Percentiles rank a stretch among this genome's conserved stretches.
These are phyloP conservation scores for Caryopteris hybrid DNA, from an alignment of 305 asterid species.

Conservation along the genomic window DNA sequence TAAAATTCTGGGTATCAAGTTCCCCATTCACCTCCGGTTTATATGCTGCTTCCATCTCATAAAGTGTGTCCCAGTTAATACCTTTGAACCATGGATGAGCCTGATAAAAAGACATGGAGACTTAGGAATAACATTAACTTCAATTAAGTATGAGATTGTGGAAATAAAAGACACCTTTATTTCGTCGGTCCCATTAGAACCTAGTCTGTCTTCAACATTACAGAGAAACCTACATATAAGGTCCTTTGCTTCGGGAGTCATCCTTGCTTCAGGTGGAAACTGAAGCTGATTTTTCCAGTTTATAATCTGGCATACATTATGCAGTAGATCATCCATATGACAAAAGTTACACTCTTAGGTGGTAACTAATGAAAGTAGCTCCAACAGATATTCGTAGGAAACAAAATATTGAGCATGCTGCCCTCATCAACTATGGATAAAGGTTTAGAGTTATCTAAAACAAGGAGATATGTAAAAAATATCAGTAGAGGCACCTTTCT, in stretches of 20 bases:
- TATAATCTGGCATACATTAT: slow-evolving; percentile 49
- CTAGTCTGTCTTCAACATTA: slow-evolving; percentile 59
- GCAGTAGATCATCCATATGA: slow-evolving; percentile 1
- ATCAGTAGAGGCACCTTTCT: slow-evolving; percentile 49
- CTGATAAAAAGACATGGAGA: slow-evolving; percentile 27
- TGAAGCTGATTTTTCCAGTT: slow-evolving; percentile 64
- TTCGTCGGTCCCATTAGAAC: slow-evolving; percentile 66
- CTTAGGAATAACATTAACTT: not conserved
- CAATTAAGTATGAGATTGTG: not conserved
- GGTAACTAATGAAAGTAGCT: no score
- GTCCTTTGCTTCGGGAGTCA: slow-evolving; percentile 72
- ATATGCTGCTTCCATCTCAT: slow-evolving; percentile 70
- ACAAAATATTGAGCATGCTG: no score
- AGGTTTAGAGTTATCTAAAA: not conserved
- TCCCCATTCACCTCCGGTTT: slow-evolving; percentile 76
- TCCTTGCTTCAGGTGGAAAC: slow-evolving; percentile 66
- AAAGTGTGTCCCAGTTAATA: slow-evolving; percentile 60
- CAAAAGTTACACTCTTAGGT: no score
- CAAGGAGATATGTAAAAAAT: not conserved
- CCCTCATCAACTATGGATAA: no score
- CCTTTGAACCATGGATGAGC: slow-evolving; percentile 85
- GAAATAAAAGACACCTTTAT: slow-evolving; percentile 45
- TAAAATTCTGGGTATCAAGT: slow-evolving; percentile 77
- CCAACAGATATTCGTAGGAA: no score
- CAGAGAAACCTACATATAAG: slow-evolving; percentile 60